Conservation (phyloP, 2,329 filamentous ascomycete genomes). For the Nemania bipapillata region DNA sequence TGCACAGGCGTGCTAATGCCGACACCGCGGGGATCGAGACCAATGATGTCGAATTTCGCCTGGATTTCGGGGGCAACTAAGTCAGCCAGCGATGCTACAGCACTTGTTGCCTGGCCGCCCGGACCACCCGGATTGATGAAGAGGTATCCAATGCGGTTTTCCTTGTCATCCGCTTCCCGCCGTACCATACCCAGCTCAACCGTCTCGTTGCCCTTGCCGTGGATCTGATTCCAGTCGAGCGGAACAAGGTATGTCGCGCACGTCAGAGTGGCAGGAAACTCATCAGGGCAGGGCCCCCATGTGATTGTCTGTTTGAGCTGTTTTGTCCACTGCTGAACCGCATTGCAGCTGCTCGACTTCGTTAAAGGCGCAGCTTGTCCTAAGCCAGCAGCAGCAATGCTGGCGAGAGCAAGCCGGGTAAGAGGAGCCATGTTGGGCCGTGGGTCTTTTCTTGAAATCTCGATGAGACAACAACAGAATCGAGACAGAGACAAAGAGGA, state of each 20-base stretch:
- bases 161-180: conserved; percentile 42
- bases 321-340: conserved; percentile 28
- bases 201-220: conserved; percentile 39
- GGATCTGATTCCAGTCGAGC: conserved; percentile 44
- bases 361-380: conserved; percentile 24
- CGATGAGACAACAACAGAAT: too few species aligned
- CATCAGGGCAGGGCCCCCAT: conserved; percentile 38
- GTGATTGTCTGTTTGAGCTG: conserved; percentile 28
- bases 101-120: conserved; percentile 49
- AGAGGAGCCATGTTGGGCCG: conserved; percentile 23
- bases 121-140: conserved; percentile 58
- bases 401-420: conserved; percentile 9
- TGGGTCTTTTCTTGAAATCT: background rate
- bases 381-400: conserved; percentile 26
- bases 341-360: background rate
- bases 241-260: conserved; percentile 47
- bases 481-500: too few species aligned
- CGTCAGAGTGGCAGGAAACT: conserved; percentile 36
- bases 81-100: conserved; percentile 37
- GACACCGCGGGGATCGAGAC: conserved; percentile 58
- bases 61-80: conserved; percentile 45
- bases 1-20: conserved; percentile 55
- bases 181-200: conserved; percentile 47
- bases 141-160: conserved; percentile 51
- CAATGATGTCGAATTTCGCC: conserved; percentile 57